These are phyloP conservation scores for Kalanchoe fedtschenkoi DNA, from an alignment of 164 flowering plant species.

Conservation along the genomic window DNA sequence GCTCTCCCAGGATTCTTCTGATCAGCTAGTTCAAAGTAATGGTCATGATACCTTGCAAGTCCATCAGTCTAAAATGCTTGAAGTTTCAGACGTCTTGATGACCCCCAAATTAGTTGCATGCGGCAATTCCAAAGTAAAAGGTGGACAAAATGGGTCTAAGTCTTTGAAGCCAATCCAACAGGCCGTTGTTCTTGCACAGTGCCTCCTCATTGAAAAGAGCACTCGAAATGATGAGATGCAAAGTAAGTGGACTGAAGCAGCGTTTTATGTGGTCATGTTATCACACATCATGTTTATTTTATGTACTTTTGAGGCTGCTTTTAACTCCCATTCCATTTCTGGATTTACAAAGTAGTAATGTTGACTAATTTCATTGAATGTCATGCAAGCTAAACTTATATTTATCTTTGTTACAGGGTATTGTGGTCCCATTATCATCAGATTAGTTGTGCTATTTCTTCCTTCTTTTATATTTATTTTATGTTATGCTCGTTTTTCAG, in stretches of 20 bases:
- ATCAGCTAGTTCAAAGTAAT: constrained; percentile 13
- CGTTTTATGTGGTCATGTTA: neutral
- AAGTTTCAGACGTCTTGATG: constrained; percentile 57
- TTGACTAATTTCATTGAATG: neutral
- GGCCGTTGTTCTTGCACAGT: constrained; percentile 60
- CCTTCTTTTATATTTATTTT: neutral
- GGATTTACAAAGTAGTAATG: neutral
- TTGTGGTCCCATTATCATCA: neutral
- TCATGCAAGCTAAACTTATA: no score
- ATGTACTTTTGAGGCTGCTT: neutral
- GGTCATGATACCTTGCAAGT: constrained; percentile 13
- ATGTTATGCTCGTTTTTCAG: constrained; percentile 28
- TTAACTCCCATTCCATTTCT: neutral
- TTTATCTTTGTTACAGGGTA: neutral
- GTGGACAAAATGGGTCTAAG: constrained; percentile 15
- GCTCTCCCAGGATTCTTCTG: constrained; percentile 7
- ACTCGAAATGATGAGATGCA: constrained; percentile 59
- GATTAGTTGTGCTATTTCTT: neutral
- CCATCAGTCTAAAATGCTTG: constrained; percentile 20
- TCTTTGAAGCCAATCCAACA: constrained; percentile 46
- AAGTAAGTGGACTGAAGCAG: constrained; percentile 23
- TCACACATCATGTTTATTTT: constrained; percentile 2
- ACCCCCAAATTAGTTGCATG: constrained; percentile 52
- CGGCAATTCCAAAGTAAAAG: constrained; percentile 15
- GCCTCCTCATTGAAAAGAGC: constrained; percentile 63